A percentile compares a stretch with the other conserved stretches of the same genome.
These are phyloP conservation scores for Kodamaea lidongshanica DNA, from an alignment of 805 yeast genomes.

Conservation along the genomic window DNA sequence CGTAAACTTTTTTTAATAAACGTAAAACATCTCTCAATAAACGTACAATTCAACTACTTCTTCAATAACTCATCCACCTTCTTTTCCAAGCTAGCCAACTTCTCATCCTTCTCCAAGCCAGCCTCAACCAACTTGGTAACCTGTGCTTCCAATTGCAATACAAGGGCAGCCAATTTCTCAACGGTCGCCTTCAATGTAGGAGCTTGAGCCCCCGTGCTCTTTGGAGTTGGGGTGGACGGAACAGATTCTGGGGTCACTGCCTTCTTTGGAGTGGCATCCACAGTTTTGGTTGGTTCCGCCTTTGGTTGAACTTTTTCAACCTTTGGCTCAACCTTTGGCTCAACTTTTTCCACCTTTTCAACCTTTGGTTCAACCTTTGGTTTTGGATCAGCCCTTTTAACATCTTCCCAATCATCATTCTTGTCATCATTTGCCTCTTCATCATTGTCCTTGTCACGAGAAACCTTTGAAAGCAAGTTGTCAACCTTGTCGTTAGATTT, in stretches of 20 bases:
- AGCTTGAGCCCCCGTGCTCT: conserved; percentile 29
- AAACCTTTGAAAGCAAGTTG: conserved; percentile 31
- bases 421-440: conserved; percentile 21
- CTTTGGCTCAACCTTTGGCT: conserved; percentile 16
- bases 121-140: conserved; percentile 46
- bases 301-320: conserved; percentile 12
- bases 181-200: conserved; percentile 68
- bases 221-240: conserved; percentile 16
- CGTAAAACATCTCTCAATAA: background rate
- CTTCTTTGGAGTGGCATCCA: conserved; percentile 8
- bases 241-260: conserved; percentile 10
- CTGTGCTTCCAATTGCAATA: conserved; percentile 50
- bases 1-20: background rate
- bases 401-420: conserved; percentile 40
- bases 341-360: conserved; percentile 15
- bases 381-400: conserved; percentile 13
- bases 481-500: conserved; percentile 32
- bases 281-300: conserved; percentile 6
- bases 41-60: conserved; percentile 29
- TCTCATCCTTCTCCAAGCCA: conserved; percentile 60
- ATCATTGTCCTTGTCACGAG: conserved; percentile 35
- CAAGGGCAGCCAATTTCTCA: conserved; percentile 57
- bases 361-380: conserved; percentile 11
- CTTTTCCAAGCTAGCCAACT: conserved; percentile 50
- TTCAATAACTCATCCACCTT: conserved; percentile 53